Evolutionary conservation across 495 filamentous ascomycete species (phyloP).

Genomic region (Darksidea phi): DNA sequence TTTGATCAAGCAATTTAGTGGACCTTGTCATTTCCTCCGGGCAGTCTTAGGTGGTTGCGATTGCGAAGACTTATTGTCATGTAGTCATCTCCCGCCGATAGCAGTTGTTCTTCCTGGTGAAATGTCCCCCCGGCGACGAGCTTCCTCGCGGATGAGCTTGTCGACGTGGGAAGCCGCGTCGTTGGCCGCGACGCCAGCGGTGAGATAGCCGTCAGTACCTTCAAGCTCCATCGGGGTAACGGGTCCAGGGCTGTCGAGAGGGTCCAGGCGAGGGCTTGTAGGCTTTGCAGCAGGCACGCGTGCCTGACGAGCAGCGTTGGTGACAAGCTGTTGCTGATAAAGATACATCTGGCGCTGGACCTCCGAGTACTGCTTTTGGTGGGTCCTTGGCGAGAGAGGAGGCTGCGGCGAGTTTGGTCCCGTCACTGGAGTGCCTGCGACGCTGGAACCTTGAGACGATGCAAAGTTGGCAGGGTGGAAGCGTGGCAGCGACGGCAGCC

Average conservation of each 20-base stretch:
- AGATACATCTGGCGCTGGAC: slow-evolving; percentile 43
- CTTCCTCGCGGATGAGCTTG: slow-evolving; percentile 42
- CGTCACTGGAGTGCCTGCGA: slow-evolving; percentile 34
- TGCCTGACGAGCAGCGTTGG: slow-evolving; percentile 15
- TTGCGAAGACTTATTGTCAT: not conserved
- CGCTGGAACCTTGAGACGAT: slow-evolving; percentile 36
- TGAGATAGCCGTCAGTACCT: slow-evolving; percentile 39
- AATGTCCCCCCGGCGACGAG: slow-evolving; percentile 41
- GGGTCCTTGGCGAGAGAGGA: slow-evolving; percentile 37
- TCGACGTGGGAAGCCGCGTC: slow-evolving; percentile 37
- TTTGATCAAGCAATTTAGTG: slow-evolving; percentile 5
- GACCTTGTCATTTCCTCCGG: not conserved
- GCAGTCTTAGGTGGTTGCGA: not conserved
- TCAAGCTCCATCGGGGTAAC: slow-evolving; percentile 47
- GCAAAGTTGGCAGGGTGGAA: slow-evolving; percentile 48
- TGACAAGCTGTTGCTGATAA: slow-evolving; percentile 43
- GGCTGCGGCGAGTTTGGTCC: slow-evolving; percentile 35
- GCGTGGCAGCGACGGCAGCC: slow-evolving; percentile 44
- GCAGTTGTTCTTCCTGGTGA: slow-evolving; percentile 50
- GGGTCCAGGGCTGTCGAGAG: slow-evolving; percentile 43
- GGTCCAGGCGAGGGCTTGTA: slow-evolving; percentile 40
- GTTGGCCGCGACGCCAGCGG: slow-evolving; percentile 25
- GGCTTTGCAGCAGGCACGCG: slow-evolving; percentile 28
- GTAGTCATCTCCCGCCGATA: slow-evolving; percentile 30
- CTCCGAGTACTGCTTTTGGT: slow-evolving; percentile 41